Conservation (phyloP, 305 asterid genomes). For the Solanum hybrid region DNA sequence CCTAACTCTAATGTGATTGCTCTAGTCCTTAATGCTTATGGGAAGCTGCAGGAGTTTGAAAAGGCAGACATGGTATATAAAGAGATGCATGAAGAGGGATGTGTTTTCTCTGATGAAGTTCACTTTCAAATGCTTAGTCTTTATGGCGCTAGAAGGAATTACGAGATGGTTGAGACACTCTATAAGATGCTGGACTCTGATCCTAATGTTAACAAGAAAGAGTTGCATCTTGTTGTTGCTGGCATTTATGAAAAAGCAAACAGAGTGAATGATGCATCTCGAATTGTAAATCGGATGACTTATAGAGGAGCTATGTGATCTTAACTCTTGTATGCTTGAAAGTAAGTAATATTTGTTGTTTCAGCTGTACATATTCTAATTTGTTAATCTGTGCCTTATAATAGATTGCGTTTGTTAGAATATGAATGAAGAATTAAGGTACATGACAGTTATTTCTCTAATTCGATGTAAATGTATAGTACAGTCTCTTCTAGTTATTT, state of each 20-base stretch:
- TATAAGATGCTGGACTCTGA: constrained; percentile 45
- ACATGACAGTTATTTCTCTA: not conserved
- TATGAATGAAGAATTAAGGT: not conserved
- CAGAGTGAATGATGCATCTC: constrained; percentile 59
- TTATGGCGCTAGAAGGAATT: constrained; percentile 54
- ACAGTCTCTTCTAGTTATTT: not conserved
- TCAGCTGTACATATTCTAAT: not conserved
- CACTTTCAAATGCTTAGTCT: constrained; percentile 88
- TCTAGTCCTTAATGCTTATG: constrained; percentile 66
- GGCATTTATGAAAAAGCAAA: constrained; percentile 72
- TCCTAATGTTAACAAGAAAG: constrained; percentile 66
- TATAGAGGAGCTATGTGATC: constrained; percentile 29
- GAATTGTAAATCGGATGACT: constrained; percentile 54
- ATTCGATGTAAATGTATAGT: not conserved
- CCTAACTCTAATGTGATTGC: constrained; percentile 56
- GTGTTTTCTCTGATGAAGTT: constrained; percentile 62
- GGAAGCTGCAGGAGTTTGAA: constrained; percentile 59
- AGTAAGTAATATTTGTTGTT: not conserved
- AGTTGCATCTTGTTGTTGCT: constrained; percentile 68
- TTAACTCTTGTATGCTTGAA: constrained; percentile 6
- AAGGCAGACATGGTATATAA: constrained; percentile 51
- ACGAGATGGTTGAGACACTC: constrained; percentile 46
- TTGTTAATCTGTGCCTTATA: not conserved
- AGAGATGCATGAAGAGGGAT: constrained; percentile 71
- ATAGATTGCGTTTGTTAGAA: not conserved